These are phyloP conservation scores for Rutidosis leptorrhynchoides DNA, from an alignment of 129 eudicot genomes.

Conservation along the genomic window DNA sequence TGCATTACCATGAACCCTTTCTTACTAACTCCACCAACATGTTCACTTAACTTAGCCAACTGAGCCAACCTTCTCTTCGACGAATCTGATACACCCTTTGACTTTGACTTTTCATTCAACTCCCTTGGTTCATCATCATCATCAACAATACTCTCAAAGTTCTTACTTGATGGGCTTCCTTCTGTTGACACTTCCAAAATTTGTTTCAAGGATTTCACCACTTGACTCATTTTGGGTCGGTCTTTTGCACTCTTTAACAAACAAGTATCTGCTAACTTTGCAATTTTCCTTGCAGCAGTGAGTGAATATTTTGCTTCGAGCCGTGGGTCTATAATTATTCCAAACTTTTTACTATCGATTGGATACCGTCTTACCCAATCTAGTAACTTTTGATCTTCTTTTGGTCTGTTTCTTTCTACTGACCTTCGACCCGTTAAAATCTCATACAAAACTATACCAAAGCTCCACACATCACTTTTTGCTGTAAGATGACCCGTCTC, in stretches of 20 bases:
- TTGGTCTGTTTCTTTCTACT: slow-evolving; percentile 62
- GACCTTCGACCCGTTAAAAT: slow-evolving; percentile 79
- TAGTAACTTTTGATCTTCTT: slow-evolving; percentile 59
- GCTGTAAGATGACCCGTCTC: slow-evolving; percentile 89
- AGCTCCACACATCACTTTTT: slow-evolving; percentile 95
- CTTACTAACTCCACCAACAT: slow-evolving; percentile 57
- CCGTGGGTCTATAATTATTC: slow-evolving; percentile 61
- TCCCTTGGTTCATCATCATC: slow-evolving; percentile 40
- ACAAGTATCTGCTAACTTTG: slow-evolving; percentile 76
- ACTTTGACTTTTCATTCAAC: slow-evolving; percentile 29
- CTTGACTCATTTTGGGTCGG: slow-evolving; percentile 81
- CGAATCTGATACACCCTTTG: slow-evolving; percentile 51
- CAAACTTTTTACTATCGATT: slow-evolving; percentile 55
- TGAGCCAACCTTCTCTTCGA: slow-evolving; percentile 71
- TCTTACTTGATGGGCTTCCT: slow-evolving; percentile 50
- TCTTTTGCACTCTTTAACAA: slow-evolving; percentile 59
- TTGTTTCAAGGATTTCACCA: slow-evolving; percentile 66
- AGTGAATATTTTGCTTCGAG: slow-evolving; percentile 63
- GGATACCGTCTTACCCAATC: slow-evolving; percentile 82
- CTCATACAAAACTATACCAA: slow-evolving; percentile 82
- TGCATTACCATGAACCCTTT: slow-evolving; percentile 87
- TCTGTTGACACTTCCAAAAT: slow-evolving; percentile 41
- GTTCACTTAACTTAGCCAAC: slow-evolving; percentile 69
- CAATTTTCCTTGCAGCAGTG: slow-evolving; percentile 61
- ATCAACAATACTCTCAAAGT: slow-evolving; percentile 26